phyloP scores from a whole-genome alignment of 306 rosid species.

The Vigna radiata region DNA sequence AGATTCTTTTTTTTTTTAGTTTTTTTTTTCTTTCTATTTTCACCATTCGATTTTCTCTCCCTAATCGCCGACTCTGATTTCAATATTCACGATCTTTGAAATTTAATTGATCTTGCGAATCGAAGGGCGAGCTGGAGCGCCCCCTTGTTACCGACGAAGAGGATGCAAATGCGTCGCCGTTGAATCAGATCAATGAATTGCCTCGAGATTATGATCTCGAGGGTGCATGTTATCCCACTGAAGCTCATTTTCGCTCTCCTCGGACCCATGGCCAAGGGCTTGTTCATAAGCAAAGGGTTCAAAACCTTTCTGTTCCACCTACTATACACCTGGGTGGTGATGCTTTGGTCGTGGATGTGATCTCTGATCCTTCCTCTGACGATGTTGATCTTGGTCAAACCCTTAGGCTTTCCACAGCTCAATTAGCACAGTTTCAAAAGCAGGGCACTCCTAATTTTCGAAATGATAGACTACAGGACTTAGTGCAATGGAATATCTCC shows the following conservation, averaged over 20 bases:
- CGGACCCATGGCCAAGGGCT: slow-evolving; percentile 64
- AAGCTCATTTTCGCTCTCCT: slow-evolving; percentile 70
- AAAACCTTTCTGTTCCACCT: slow-evolving; percentile 51
- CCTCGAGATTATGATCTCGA: slow-evolving; percentile 83
- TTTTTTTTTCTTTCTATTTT: neutral
- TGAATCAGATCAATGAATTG: slow-evolving; percentile 56
- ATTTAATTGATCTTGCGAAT: slow-evolving; percentile 30
- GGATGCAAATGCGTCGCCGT: slow-evolving; percentile 42
- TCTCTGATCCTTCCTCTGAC: slow-evolving; percentile 57
- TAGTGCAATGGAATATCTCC: slow-evolving; percentile 47
- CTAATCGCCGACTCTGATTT: slow-evolving; percentile 16
- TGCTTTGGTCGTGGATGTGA: slow-evolving; percentile 62
- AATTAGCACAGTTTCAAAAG: slow-evolving; percentile 58
- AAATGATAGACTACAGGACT: slow-evolving; percentile 52
- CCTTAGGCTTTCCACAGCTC: slow-evolving; percentile 58
- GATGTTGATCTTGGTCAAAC: slow-evolving; percentile 67
- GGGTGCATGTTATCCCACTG: slow-evolving; percentile 73
- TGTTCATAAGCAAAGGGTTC: slow-evolving; percentile 75
- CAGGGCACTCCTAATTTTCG: slow-evolving; percentile 47
- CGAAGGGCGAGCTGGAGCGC: slow-evolving; percentile 72
- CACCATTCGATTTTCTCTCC: slow-evolving; percentile 6
- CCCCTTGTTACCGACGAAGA: slow-evolving; percentile 71
- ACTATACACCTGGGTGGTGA: slow-evolving; percentile 49
- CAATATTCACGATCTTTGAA: slow-evolving; percentile 9
- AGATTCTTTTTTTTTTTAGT: neutral